Percentiles rank a stretch among this genome's conserved stretches.
Conservation (phyloP, 768 basidiomycete genomes). For the Cystobasidium tubakii region DNA sequence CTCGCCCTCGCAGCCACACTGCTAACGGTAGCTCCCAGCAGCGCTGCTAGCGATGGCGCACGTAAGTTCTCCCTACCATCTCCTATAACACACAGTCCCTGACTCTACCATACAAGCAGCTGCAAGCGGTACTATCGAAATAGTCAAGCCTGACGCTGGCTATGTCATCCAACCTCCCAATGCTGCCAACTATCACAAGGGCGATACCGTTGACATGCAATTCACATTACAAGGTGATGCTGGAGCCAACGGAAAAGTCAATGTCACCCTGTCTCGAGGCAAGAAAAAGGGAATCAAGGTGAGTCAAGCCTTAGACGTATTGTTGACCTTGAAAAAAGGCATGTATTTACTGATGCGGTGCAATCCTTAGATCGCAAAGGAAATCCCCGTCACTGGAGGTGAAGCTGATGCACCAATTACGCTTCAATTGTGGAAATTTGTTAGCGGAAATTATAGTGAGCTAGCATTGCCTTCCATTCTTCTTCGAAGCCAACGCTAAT, state of each 20-base stretch:
- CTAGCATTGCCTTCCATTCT: not conserved
- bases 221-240: not conserved
- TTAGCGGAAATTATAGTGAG: not conserved
- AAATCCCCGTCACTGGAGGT: not conserved
- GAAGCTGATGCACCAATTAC: conserved; percentile 8
- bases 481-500: not conserved
- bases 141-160: not conserved
- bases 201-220: not conserved
- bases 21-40: not conserved
- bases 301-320: not conserved
- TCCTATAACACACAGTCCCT: not conserved
- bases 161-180: not conserved
- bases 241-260: not conserved
- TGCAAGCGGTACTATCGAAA: not conserved
- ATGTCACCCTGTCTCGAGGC: not conserved
- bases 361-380: not conserved
- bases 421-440: not conserved
- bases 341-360: too few relatives aligned
- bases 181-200: not conserved
- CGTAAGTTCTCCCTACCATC: not conserved
- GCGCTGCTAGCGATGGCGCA: not conserved
- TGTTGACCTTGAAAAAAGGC: too few relatives aligned
- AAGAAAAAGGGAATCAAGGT: not conserved
- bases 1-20: not conserved
- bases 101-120: not conserved